Base-by-base conservation (phyloP, 2,329 filamentous ascomycete species). In the Harringtonia lauricola region DNA sequence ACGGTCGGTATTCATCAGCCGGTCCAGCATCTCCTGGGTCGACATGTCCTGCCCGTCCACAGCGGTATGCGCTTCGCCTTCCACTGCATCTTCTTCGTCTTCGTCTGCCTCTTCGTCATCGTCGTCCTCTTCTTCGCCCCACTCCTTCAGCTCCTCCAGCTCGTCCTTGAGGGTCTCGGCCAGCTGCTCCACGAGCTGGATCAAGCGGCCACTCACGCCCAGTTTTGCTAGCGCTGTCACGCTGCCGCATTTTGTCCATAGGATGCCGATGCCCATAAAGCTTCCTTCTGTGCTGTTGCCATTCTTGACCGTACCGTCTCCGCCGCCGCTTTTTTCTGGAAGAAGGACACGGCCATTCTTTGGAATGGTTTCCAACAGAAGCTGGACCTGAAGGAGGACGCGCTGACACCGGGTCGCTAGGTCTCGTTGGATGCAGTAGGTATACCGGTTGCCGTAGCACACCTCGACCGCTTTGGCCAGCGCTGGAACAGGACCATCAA, bases 241-340 rank as follows among this genome's bases (percentile, higher is more conserved):
- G 8, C 75, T 72, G 61, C 95, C 89, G 55, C 89, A 95, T 8
- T 80, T 75, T 43, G 84, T 76, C 89, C 89, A 95, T 2, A 94
- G 66, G 6, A 88, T 70, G 12, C 86, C 88, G 0, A 88, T 92
- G 2, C 76, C 68, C 7, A 76, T 71, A 42, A 80, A 65, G 56
- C 72, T 77, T 4, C 73, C 72, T 49, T 65, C 66, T 2, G 51
- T 45, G 9, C 51, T 54, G 24, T 21, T 19, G 14, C 53, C n/a
- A n/a, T n/a, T n/a, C n/a, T 49, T 2, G 57, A 59, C 57, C 5
- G 57, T 55, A 33, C 22, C 24, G 19, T 26, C 15, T 2, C 29
- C 30, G 4, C 66, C 65, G 40, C 66, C 34, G 18, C 18, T 26
- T 49, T 70, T 64, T 29, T 63, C 64, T 13, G 66, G 62, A 0